phyloP scores from a whole-genome alignment of 2,329 filamentous ascomycete genomes.

The Fusarium azukiicola region DNA sequence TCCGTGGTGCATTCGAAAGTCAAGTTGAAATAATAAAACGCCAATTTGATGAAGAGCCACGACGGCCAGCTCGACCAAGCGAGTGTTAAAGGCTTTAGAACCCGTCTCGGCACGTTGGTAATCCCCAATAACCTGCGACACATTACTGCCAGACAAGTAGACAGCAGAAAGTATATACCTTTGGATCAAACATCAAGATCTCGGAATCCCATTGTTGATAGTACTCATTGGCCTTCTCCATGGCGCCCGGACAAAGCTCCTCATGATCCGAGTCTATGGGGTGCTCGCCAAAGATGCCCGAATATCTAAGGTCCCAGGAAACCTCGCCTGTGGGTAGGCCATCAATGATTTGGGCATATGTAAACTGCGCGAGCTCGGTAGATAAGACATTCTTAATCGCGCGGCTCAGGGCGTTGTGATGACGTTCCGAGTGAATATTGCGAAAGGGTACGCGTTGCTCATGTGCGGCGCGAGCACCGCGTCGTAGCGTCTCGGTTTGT shows the following conservation, averaged over 20 bases:
- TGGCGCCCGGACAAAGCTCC: conserved; percentile 21
- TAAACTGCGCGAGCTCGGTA: conserved; percentile 26
- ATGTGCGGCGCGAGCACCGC: neutral
- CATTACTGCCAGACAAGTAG: neutral
- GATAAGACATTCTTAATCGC: conserved; percentile 32
- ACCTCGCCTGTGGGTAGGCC: conserved; percentile 37
- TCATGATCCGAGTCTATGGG: conserved; percentile 37
- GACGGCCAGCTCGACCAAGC: conserved; percentile 29
- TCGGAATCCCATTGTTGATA: conserved; percentile 24
- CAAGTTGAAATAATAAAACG: conserved; percentile 24
- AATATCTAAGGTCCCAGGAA: conserved; percentile 33
- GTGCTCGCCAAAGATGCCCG: conserved; percentile 38
- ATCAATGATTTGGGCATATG: conserved; percentile 46
- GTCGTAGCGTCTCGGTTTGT: conserved; percentile 7
- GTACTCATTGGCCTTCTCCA: conserved; percentile 8
- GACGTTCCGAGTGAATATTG: neutral
- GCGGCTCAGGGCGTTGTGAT: neutral
- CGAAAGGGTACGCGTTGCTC: conserved; percentile 2
- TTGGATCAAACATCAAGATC: conserved; percentile 31
- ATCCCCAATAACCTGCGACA: neutral
- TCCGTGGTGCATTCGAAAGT: conserved; percentile 25
- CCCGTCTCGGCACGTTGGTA: neutral
- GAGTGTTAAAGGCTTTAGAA: conserved; percentile 19
- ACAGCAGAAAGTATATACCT: conserved; percentile 17
- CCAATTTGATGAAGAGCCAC: conserved; percentile 35